phyloP scores from a whole-genome alignment of 2,329 filamentous ascomycete genomes.

The Phyllosticta citrichinensis region DNA sequence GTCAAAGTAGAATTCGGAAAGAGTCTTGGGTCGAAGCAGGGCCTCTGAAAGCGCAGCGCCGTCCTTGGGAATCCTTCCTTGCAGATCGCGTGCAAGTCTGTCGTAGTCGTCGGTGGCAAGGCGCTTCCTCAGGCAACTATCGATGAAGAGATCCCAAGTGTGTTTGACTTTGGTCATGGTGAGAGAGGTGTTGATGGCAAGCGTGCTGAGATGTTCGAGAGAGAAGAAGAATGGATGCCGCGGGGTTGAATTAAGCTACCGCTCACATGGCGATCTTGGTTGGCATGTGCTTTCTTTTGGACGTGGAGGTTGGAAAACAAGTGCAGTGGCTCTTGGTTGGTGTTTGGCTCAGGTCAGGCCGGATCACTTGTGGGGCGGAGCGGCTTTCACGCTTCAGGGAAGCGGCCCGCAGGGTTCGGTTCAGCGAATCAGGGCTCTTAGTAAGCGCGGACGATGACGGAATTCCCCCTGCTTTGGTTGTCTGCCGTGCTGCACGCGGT shows the following conservation, averaged over 20 bases:
- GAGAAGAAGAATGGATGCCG: not conserved
- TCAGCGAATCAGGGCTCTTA: not conserved
- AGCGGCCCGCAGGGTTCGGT: not conserved
- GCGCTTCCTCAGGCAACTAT: constrained; percentile 25
- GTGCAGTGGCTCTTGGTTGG: not conserved
- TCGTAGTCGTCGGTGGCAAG: constrained; percentile 25
- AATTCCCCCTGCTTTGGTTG: not conserved
- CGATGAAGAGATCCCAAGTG: constrained; percentile 17
- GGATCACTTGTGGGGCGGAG: not conserved
- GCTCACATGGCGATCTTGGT: not conserved
- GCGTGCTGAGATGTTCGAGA: not conserved
- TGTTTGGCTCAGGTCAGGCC: not conserved
- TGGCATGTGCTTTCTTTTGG: not conserved
- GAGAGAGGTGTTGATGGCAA: not conserved
- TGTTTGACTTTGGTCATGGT: not conserved
- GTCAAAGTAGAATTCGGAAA: constrained; percentile 22
- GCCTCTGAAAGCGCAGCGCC: constrained; percentile 26
- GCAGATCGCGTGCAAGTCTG: constrained; percentile 21
- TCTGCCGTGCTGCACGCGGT: too few species aligned
- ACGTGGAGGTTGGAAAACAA: not conserved
- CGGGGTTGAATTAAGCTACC: not conserved
- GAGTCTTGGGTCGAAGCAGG: constrained; percentile 22
- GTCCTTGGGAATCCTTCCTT: constrained; percentile 24
- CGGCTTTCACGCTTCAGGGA: not conserved
- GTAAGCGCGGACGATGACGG: not conserved